These are phyloP conservation scores for Scleroderma citrinum DNA, from an alignment of 768 basidiomycete genomes.

Conservation along the genomic window DNA sequence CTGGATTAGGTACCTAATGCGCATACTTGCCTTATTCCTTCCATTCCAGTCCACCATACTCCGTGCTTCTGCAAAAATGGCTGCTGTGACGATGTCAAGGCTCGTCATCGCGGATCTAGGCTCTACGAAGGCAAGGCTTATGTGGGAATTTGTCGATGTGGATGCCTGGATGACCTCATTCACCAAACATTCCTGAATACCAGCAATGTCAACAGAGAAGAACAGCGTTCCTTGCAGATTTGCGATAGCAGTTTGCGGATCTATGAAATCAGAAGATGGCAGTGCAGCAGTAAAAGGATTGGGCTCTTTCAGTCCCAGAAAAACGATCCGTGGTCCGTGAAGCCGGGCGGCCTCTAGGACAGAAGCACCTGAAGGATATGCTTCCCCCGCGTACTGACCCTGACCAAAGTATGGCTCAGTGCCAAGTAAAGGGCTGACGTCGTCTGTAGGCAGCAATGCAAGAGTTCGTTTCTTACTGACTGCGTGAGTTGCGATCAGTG, in stretches of 20 bases:
- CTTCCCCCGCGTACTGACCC: constrained; percentile 40
- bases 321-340: constrained; percentile 57
- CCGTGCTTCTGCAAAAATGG: constrained; percentile 70
- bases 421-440: constrained; percentile 62
- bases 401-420: constrained; percentile 68
- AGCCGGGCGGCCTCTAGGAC: constrained; percentile 54
- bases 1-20: background rate
- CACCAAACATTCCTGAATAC: constrained; percentile 40
- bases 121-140: constrained; percentile 54
- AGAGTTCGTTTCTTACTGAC: constrained; percentile 33
- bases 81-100: constrained; percentile 62
- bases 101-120: constrained; percentile 50
- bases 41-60: constrained; percentile 92
- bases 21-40: constrained; percentile 63
- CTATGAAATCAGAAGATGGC: constrained; percentile 59
- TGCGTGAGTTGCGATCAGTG: constrained; percentile 43
- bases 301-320: constrained; percentile 72
- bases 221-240: constrained; percentile 78
- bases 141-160: constrained; percentile 32
- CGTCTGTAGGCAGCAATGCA: constrained; percentile 52
- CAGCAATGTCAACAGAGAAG: constrained; percentile 74
- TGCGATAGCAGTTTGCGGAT: constrained; percentile 45
- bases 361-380: constrained; percentile 18
- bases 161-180: constrained; percentile 37
- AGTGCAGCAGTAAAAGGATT: constrained; percentile 44